These are phyloP conservation scores for Entomortierella lignicola DNA, from an alignment of 192 early-diverging fungal species.

Conservation along the genomic window DNA sequence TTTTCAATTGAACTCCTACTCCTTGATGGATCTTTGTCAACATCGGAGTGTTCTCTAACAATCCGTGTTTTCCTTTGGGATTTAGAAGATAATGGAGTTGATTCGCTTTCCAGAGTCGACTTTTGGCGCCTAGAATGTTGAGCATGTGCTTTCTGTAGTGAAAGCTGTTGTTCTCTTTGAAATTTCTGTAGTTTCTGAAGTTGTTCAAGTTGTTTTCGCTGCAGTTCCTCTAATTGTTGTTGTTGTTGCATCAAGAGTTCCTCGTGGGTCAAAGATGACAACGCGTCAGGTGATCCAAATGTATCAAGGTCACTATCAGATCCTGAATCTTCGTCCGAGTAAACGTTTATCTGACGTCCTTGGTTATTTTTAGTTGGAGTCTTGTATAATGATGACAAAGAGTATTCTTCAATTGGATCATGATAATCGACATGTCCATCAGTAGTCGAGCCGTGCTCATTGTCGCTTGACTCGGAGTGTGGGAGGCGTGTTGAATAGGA, in stretches of 20 bases:
- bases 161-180: slow-evolving; percentile 26
- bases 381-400: too few relatives aligned
- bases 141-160: slow-evolving; percentile 12
- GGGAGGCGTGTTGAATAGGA: too few relatives aligned
- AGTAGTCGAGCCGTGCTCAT: too few relatives aligned
- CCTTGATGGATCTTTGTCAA: not conserved
- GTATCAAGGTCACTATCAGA: not conserved
- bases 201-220: slow-evolving; percentile 19
- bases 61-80: not conserved
- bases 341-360: not conserved
- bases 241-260: slow-evolving; percentile 18
- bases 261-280: slow-evolving; percentile 10
- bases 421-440: too few relatives aligned
- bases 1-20: not conserved
- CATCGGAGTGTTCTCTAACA: not conserved
- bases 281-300: not conserved
- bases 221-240: slow-evolving; percentile 25
- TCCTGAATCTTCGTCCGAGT: slow-evolving; percentile 8
- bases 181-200: slow-evolving; percentile 16
- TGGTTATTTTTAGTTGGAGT: too few relatives aligned
- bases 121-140: not conserved
- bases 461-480: too few relatives aligned
- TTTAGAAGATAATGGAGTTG: not conserved
- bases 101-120: not conserved
- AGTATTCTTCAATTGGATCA: too few relatives aligned